Evolutionary conservation across 352 stramenopile genomes (phyloP).

Genomic region (Aphanomyces euteiches): DNA sequence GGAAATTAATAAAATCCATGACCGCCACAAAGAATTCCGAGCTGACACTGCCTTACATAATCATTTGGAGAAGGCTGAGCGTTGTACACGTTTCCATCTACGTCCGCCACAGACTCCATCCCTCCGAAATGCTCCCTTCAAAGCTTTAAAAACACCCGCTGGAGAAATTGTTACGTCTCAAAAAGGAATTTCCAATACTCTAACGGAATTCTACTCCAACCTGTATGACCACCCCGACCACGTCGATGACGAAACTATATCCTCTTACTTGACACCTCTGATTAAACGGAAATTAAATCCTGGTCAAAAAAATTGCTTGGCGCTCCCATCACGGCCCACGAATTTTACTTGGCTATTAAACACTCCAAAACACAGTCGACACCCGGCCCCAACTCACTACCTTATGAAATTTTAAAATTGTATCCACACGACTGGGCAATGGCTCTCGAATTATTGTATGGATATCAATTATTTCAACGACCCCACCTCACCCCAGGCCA

Average conservation of each 20-base stretch:
- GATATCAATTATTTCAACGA: background rate
- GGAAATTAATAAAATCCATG: background rate
- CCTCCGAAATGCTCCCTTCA: background rate
- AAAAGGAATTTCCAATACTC: background rate
- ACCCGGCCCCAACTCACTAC: conserved; percentile 7
- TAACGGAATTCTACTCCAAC: background rate
- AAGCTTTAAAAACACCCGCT: background rate
- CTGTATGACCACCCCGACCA: background rate
- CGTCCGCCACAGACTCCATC: background rate
- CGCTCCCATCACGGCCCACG: background rate
- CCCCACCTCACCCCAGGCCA: background rate
- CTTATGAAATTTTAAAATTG: conserved; percentile 1
- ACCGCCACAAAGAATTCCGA: background rate
- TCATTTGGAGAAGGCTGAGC: background rate
- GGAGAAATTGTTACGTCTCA: conserved; percentile 3
- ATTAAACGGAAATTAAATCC: background rate
- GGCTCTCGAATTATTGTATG: background rate
- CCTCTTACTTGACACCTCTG: background rate
- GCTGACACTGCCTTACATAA: background rate
- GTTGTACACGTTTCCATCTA: background rate
- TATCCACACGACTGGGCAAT: background rate
- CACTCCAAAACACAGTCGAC: background rate
- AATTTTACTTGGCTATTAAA: background rate
- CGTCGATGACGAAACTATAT: background rate
- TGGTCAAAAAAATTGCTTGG: background rate